Evolutionary conservation across 225 moss, liverwort and hornwort species (phyloP), one percentile per base, ranked within the genome.

Genomic region (Physcomitrellopsis africana): DNA sequence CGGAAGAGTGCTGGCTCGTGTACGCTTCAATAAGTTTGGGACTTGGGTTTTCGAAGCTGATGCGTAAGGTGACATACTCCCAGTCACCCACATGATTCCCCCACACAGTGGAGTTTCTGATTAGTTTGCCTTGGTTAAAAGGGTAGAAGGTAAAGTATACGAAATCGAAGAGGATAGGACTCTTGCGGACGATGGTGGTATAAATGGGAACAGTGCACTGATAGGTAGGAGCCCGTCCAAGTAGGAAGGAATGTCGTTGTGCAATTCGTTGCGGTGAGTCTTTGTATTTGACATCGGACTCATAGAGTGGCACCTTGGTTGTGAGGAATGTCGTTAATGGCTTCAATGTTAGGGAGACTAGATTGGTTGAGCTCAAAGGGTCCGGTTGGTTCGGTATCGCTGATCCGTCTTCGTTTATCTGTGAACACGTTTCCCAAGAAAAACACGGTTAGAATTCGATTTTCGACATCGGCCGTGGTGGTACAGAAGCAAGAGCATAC

Each of bases 81-180:
- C 80, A 80, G 58, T 80, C 75, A 43, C 75, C 75, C 4, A 70
- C 75, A 58, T 80, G 80, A 58, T 80, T 80, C 51, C 80, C 80
- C 8, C 57, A 9, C 32, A 4, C 32, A 16, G 63, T 49, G 49
- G 14, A 27, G 3, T 29, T 24, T 19, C 1, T 10, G 27, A 80
- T 43, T 57, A 46, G 51, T 64, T 80, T 80, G 43, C 80, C 75
- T 44, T 65, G 75, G 70, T 80, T 80, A 51, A 62, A 75, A 20
- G 75, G 70, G 65, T 80, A 80, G 65, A 80, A 75, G 42, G 58
- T 64, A 44, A 75, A 80, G 56, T 80, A 80, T 49, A 80, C 80
- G 44, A 80, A 70, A 27, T 75, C 80, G 70, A 63, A 75, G 13
- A 65, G 23, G 65, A 70, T 59, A 4, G 29, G 20, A 20, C 42